Conservation (phyloP, 164 flowering plant genomes). For the Magnolia officinalis region DNA sequence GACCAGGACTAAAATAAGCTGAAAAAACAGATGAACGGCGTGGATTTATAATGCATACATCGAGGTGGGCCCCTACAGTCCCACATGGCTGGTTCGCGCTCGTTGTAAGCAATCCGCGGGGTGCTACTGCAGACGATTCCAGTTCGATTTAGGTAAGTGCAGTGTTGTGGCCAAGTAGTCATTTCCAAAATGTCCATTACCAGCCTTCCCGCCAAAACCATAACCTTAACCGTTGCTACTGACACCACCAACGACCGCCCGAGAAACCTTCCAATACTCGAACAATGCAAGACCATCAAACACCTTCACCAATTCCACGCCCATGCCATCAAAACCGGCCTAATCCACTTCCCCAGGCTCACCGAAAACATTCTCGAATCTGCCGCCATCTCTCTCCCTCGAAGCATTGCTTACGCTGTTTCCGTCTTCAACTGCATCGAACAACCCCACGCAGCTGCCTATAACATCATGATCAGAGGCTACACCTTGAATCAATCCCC, state of each 20-base stretch:
- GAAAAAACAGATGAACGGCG: too few species aligned
- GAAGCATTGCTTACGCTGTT: conserved; percentile 35
- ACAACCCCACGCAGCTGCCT: conserved; percentile 30
- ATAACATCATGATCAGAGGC: conserved; percentile 43
- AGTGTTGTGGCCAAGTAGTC: too few species aligned
- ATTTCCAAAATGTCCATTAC: neutral
- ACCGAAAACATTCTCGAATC: conserved; percentile 44
- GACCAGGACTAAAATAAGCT: too few species aligned
- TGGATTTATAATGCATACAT: too few species aligned
- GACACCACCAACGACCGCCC: conserved; percentile 3
- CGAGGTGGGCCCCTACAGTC: too few species aligned
- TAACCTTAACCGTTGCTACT: neutral
- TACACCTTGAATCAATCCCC: conserved; percentile 28
- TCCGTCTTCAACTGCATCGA: conserved; percentile 35
- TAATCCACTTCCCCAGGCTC: conserved; percentile 25
- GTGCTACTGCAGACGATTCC: too few species aligned
- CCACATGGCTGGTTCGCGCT: too few species aligned
- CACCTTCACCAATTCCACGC: conserved; percentile 43
- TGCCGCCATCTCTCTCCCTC: conserved; percentile 33
- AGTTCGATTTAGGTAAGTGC: too few species aligned
- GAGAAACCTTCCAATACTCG: conserved; percentile 31
- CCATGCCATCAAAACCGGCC: conserved; percentile 44
- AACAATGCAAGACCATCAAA: conserved; percentile 44
- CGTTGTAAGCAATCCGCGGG: too few species aligned
- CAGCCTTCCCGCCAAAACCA: neutral